Base-by-base conservation (phyloP, 2,329 filamentous ascomycete genomes). In the Penicillium sp. region DNA sequence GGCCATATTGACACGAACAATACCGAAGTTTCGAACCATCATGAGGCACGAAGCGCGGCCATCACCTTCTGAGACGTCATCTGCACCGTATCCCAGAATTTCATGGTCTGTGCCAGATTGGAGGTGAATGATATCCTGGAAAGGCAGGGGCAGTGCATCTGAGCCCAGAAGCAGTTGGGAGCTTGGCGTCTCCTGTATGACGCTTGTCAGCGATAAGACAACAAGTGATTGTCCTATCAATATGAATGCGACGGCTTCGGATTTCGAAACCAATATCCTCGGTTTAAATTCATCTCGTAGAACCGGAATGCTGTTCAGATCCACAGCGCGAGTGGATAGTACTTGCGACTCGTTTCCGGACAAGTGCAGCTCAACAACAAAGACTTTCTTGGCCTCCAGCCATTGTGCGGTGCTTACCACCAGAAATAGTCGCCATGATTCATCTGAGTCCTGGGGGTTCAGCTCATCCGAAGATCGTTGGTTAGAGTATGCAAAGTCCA, bases 51-150 rank as follows among this genome's bases (percentile, higher is more conserved):
- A 72, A 44, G 76, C 68, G 60, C 63, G 53, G 65, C 76, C 50
- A 19, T 76, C 71, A 47, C 80, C 75, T 19, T 70, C 66, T n/a
- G 61, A 64, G 11, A 69, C 58, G 31, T 77, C 72, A 63, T 87
- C 85, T 23, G 77, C 66, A 29, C 75, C 79, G 57, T 75, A 75
- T 9, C 82, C 83, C 47, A 83, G 71, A 26, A 87, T 73, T 47
- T 78, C 73, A 45, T 83, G 77, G 33, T 77, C 74, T 29, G 76
- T 74, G 54, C 80, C 80, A 25, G 78, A 70, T 39, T 88, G 86
- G 57, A 99, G 88, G 66, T 93, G 90, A 35, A 99, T 82, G 1
- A 90, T 87, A 72, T 99, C 95, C 72, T 98, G 92, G 65, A 93
- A 97, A 0, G 86, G 83, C 19, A 87, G 77, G 1, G 86, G 84